Conservation (phyloP, 176 grass and related monocot species). For the Guadua angustifolia region DNA sequence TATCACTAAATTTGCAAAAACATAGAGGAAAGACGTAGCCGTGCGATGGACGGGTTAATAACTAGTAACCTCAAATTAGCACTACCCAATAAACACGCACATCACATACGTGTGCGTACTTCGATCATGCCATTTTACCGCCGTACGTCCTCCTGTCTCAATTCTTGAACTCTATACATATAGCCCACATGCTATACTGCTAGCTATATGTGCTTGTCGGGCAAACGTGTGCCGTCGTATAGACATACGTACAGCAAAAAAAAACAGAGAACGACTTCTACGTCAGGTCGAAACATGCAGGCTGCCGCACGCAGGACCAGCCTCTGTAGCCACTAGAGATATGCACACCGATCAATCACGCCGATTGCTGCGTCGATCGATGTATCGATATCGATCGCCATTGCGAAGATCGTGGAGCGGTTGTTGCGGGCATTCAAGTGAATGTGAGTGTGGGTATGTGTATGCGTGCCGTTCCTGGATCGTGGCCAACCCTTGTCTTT, state of each 20-base stretch:
- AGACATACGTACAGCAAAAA: not conserved
- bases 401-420: not conserved
- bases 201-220: not conserved
- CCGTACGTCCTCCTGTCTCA: not conserved
- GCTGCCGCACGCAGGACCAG: not conserved
- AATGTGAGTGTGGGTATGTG: not conserved
- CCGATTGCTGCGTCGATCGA: not conserved
- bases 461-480: slow-evolving; percentile 27
- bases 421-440: slow-evolving; percentile 22
- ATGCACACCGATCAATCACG: not conserved
- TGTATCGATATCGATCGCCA: not conserved
- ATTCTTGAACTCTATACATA: not conserved
- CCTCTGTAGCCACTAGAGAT: not conserved
- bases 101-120: no score
- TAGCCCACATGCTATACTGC: not conserved
- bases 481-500: slow-evolving; percentile 25
- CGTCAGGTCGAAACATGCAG: not conserved
- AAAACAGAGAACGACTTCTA: not conserved
- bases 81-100: no score
- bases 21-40: no score
- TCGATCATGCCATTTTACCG: no score
- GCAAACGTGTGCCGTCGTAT: not conserved
- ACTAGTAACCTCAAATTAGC: no score
- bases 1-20: no score
- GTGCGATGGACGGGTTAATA: no score